Conservation (phyloP, 2,329 filamentous ascomycete genomes). For the Talaromyces piceae region DNA sequence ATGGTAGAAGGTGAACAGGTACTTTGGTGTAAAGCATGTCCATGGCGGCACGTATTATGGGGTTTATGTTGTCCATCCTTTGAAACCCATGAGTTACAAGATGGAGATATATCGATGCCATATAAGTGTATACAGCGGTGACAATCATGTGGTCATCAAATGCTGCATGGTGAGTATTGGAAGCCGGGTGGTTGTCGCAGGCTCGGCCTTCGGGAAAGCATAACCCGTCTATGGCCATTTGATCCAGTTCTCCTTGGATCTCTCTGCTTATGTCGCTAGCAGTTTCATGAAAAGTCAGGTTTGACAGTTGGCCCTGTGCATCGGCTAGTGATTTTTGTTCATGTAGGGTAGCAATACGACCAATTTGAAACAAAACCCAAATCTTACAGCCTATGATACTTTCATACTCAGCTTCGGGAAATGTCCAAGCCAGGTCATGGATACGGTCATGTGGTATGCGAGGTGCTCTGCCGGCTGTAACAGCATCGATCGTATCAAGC, state of each 20-base stretch:
- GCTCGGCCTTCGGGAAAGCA: neutral
- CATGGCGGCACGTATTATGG: neutral
- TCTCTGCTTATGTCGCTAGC: slow-evolving; percentile 1
- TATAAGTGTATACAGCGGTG: slow-evolving; percentile 1
- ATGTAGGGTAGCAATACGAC: slow-evolving; percentile 1
- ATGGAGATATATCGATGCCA: slow-evolving; percentile 3
- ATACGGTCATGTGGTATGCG: neutral
- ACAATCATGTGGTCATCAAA: neutral
- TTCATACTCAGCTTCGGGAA: neutral
- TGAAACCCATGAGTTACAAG: slow-evolving; percentile 2
- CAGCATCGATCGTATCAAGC: slow-evolving; percentile 3
- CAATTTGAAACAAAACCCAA: slow-evolving; percentile 1
- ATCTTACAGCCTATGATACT: slow-evolving; percentile 3
- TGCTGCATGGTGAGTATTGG: neutral
- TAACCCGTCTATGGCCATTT: slow-evolving; percentile 1
- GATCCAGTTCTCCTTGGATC: neutral
- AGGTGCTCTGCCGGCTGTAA: neutral
- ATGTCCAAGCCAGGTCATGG: neutral
- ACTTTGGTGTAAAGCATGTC: neutral
- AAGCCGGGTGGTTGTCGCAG: neutral
- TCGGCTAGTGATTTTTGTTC: neutral
- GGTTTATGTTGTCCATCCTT: neutral
- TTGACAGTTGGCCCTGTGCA: neutral
- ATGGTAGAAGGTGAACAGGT: neutral
- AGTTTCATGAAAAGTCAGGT: neutral